Conservation (phyloP, 2,329 filamentous ascomycete species). For the Paecilomyces variotii region DNA sequence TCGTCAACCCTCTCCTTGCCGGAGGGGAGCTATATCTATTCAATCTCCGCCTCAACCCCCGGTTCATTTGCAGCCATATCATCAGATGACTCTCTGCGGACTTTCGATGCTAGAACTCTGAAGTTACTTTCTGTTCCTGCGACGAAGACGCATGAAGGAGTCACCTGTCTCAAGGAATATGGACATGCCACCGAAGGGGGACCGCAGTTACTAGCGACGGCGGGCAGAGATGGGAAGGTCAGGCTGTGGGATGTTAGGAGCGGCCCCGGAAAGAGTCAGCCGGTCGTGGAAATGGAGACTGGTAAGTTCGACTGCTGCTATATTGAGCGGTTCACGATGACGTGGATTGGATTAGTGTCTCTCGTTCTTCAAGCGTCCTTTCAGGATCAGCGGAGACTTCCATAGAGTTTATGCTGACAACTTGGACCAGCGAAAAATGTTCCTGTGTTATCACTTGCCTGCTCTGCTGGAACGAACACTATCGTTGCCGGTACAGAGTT, state of each 20-base stretch:
- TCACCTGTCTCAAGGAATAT: conserved; percentile 30
- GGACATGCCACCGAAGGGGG: conserved; percentile 11
- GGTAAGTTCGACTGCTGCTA: conserved; percentile 18
- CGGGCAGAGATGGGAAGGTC: conserved; percentile 33
- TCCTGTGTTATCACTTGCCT: conserved; percentile 47
- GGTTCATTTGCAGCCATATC: conserved; percentile 34
- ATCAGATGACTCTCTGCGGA: conserved; percentile 38
- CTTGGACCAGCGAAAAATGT: conserved; percentile 37
- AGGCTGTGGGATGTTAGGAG: conserved; percentile 35
- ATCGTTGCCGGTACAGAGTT: conserved; percentile 52
- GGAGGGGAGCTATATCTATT: conserved; percentile 36
- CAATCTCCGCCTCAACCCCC: conserved; percentile 21
- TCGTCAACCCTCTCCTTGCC: conserved; percentile 33
- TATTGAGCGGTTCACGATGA: not conserved
- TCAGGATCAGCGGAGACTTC: too few species aligned
- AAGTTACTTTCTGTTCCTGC: conserved; percentile 21
- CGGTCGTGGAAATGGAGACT: conserved; percentile 27
- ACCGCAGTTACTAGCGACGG: conserved; percentile 23
- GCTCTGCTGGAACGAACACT: conserved; percentile 36
- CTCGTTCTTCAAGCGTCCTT: too few species aligned
- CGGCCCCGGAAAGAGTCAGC: conserved; percentile 13
- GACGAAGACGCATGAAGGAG: conserved; percentile 25
- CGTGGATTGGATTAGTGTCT: not conserved
- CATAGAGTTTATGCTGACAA: not conserved
- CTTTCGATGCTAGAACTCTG: conserved; percentile 31